Conservation (phyloP, 129 eudicot genomes). For the Pittosporum tobira region DNA sequence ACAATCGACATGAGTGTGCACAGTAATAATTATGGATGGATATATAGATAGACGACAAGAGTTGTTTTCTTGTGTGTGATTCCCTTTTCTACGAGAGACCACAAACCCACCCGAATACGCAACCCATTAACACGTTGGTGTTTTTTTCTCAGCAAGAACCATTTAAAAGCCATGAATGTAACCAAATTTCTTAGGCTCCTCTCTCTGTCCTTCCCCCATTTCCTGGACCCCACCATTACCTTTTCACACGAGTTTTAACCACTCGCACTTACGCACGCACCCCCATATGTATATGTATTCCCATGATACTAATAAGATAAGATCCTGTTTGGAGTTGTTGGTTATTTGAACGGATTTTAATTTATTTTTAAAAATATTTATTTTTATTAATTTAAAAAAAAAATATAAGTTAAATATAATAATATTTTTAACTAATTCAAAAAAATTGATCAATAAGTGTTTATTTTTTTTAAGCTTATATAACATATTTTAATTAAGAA, state of each 20-base stretch:
- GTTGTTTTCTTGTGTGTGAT: constrained; percentile 5
- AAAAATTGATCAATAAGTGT: too few species aligned
- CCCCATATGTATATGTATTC: too few species aligned
- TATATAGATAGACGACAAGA: constrained; percentile 1
- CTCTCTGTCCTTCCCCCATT: background rate
- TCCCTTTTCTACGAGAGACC: constrained; percentile 7
- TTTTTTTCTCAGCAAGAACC: background rate
- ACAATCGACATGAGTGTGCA: too few species aligned
- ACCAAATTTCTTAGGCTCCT: background rate
- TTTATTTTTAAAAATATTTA: too few species aligned
- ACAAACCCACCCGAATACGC: constrained; percentile 8
- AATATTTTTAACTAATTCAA: too few species aligned
- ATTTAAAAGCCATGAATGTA: background rate
- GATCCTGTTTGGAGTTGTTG: too few species aligned
- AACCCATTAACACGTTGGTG: background rate
- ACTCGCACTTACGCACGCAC: background rate
- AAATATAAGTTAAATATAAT: too few species aligned
- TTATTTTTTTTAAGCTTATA: too few species aligned
- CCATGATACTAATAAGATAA: too few species aligned
- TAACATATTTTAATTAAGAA: too few species aligned
- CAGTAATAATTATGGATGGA: background rate
- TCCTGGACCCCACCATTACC: constrained; percentile 1
- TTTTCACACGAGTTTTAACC: background rate
- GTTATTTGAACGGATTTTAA: too few species aligned
- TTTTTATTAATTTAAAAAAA: too few species aligned